phyloP scores from a whole-genome alignment of 2,329 filamentous ascomycete genomes.

The Fusarium dlaminii region DNA sequence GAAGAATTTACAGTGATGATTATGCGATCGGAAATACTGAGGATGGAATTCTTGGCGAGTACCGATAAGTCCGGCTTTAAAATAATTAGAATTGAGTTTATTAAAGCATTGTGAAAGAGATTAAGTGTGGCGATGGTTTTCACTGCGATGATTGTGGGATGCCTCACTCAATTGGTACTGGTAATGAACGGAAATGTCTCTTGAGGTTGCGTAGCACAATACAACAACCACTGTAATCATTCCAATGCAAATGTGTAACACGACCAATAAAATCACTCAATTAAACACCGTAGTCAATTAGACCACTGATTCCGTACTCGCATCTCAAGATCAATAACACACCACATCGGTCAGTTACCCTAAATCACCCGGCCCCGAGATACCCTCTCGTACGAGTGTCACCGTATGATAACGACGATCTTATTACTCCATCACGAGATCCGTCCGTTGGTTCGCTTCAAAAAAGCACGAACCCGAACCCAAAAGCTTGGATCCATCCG shows the following conservation, averaged over 20 bases:
- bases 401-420: background rate
- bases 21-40: background rate
- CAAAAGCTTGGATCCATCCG: background rate
- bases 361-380: background rate
- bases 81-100: background rate
- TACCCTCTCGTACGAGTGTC: background rate
- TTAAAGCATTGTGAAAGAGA: background rate
- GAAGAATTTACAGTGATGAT: background rate
- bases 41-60: background rate
- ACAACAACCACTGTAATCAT: background rate
- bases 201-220: background rate
- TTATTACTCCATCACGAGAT: background rate
- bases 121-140: background rate
- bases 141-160: background rate
- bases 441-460: constrained; percentile 4
- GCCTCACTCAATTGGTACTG: too few species aligned
- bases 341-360: background rate
- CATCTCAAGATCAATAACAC: accelerated
- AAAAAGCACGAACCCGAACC: constrained; percentile 23
- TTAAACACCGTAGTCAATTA: background rate
- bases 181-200: background rate
- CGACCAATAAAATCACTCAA: background rate
- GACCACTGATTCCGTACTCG: background rate
- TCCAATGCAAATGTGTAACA: background rate
- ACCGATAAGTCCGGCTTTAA: constrained; percentile 5